Percentiles rank a stretch among this genome's conserved stretches.
These are phyloP conservation scores for Craspedostauros australis DNA, from an alignment of 108 stramenopile species.

Conservation along the genomic window DNA sequence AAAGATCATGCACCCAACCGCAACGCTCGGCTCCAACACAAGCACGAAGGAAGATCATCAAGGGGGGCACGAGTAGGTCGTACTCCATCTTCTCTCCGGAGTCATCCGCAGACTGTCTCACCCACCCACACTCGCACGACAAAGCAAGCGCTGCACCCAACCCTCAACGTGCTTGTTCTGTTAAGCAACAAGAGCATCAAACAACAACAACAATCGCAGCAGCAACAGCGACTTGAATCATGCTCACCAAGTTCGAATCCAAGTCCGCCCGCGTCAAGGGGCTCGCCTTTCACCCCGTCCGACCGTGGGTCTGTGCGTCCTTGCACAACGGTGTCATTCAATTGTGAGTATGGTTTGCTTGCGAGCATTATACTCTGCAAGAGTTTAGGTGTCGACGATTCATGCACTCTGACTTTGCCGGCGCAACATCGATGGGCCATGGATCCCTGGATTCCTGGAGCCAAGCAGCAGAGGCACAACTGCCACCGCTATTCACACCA, in stretches of 20 bases:
- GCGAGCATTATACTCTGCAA: too few relatives aligned
- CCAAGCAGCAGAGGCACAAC: too few relatives aligned
- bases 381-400: too few relatives aligned
- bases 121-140: too few relatives aligned
- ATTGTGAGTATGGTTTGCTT: constrained; percentile 54
- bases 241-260: constrained; percentile 95
- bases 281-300: constrained; percentile 96
- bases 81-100: neutral
- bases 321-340: constrained; percentile 98
- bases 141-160: too few relatives aligned
- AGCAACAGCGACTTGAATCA: constrained; percentile 17
- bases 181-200: neutral
- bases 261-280: constrained; percentile 99
- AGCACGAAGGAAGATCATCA: neutral
- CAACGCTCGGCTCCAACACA: neutral
- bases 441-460: too few relatives aligned
- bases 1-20: too few relatives aligned
- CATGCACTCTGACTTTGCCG: too few relatives aligned
- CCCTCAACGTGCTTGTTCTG: neutral
- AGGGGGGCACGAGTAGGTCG: neutral
- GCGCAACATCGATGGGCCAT: too few relatives aligned
- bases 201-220: neutral
- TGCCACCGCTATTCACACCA: neutral
- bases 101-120: too few relatives aligned
- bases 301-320: constrained; percentile 97